Percentiles rank a stretch among this genome's conserved stretches.
These are phyloP conservation scores for Penicillium paneum DNA, from an alignment of 2,329 filamentous ascomycete genomes.

Conservation along the genomic window DNA sequence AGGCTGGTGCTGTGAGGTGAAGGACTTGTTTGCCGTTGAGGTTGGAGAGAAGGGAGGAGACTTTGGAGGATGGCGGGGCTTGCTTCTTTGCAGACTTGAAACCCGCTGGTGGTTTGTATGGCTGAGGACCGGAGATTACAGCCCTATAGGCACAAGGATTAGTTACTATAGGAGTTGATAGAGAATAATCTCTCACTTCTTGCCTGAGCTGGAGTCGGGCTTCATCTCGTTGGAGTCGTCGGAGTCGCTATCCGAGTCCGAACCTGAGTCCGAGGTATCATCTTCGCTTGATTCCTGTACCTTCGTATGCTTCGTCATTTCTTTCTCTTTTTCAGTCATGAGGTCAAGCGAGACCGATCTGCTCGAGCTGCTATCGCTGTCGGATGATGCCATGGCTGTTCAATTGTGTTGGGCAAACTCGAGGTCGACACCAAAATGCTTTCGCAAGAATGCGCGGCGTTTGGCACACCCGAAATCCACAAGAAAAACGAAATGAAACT, in stretches of 20 bases:
- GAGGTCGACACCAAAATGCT: background rate
- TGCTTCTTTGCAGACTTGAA: constrained; percentile 40
- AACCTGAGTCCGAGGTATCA: constrained; percentile 18
- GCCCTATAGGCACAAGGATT: constrained; percentile 7
- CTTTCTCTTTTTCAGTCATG: constrained; percentile 20
- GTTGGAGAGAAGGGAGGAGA: constrained; percentile 37
- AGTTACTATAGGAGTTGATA: background rate
- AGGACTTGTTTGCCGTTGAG: constrained; percentile 47
- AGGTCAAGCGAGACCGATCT: constrained; percentile 28
- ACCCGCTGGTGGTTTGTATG: constrained; percentile 44
- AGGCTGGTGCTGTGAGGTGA: constrained; percentile 48
- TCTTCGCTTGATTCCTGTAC: constrained; percentile 20
- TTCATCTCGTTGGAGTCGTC: constrained; percentile 22
- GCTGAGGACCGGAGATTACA: constrained; percentile 29
- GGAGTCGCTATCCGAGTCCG: constrained; percentile 18
- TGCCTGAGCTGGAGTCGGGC: constrained; percentile 10
- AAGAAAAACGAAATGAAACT: background rate
- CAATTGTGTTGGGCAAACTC: constrained; percentile 1
- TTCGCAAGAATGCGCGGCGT: background rate
- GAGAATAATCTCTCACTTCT: constrained; percentile 15
- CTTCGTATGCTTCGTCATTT: constrained; percentile 20
- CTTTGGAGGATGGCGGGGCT: constrained; percentile 30
- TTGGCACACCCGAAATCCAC: background rate
- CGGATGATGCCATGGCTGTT: constrained; percentile 22
- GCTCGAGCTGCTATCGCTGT: constrained; percentile 29